phyloP scores from a whole-genome alignment of 1,139 yeast species.

The Zygoascus meyerae region DNA sequence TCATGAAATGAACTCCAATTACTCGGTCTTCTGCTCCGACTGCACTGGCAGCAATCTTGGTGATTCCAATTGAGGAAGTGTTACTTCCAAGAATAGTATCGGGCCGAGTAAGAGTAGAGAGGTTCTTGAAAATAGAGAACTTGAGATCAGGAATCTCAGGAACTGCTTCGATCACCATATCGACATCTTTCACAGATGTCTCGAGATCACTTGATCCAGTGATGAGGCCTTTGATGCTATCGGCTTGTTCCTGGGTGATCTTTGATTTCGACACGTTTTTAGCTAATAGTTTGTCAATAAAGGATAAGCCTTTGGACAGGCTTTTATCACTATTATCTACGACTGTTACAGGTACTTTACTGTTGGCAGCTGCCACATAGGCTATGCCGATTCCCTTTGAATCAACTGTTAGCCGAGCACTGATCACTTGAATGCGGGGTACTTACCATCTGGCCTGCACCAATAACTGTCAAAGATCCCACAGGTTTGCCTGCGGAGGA shows the following conservation, averaged over 20 bases:
- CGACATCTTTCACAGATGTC: constrained; percentile 29
- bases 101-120: constrained; percentile 31
- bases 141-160: constrained; percentile 39
- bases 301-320: constrained; percentile 30
- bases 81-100: constrained; percentile 39
- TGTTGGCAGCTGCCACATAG: constrained; percentile 39
- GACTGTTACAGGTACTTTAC: constrained; percentile 35
- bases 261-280: constrained; percentile 36
- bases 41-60: constrained; percentile 41
- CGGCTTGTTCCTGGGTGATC: constrained; percentile 32
- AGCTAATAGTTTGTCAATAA: constrained; percentile 35
- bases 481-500: constrained; percentile 11
- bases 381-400: constrained; percentile 40
- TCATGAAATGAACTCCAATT: constrained; percentile 42
- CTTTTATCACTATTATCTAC: constrained; percentile 35
- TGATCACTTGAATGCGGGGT: neutral
- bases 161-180: constrained; percentile 41
- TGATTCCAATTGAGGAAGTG: constrained; percentile 41
- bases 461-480: constrained; percentile 14
- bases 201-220: constrained; percentile 26
- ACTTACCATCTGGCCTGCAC: constrained; percentile 17
- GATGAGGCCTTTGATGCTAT: constrained; percentile 29
- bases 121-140: constrained; percentile 32
- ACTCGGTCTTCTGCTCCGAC: constrained; percentile 39
- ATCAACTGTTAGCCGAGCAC: neutral